Evolutionary conservation across 2,329 filamentous ascomycete genomes (phyloP).

Genomic region (Cordyceps fumosorosea): DNA sequence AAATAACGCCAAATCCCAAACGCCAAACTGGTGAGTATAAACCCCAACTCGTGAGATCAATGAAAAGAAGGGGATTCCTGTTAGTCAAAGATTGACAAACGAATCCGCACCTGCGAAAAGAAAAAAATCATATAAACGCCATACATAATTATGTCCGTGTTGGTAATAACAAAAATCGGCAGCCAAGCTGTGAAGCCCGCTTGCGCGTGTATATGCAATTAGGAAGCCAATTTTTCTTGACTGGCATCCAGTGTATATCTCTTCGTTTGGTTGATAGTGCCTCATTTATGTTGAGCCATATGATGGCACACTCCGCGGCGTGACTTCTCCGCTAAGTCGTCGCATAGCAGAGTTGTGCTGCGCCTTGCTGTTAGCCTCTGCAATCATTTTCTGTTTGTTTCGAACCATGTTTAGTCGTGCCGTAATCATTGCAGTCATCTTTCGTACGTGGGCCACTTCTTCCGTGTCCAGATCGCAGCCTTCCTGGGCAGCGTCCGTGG

Average conservation of each 20-base stretch:
- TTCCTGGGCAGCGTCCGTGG: constrained; percentile 30
- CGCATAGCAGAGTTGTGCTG: constrained; percentile 36
- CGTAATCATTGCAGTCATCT: constrained; percentile 59
- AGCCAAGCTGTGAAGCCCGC: constrained; percentile 2
- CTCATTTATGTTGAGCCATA: constrained; percentile 31
- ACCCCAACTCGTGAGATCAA: background rate
- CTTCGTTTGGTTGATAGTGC: background rate
- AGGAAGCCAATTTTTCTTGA: background rate
- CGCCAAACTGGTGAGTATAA: constrained; percentile 3
- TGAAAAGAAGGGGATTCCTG: background rate
- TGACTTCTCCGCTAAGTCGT: constrained; percentile 49
- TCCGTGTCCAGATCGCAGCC: constrained; percentile 37
- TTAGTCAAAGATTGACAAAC: background rate
- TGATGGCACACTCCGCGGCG: constrained; percentile 47
- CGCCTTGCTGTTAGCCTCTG: constrained; percentile 45
- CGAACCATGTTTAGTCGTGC: constrained; percentile 48
- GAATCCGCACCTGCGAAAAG: background rate
- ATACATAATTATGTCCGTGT: background rate
- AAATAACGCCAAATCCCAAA: background rate
- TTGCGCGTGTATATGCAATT: constrained; percentile 9
- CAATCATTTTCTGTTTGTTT: constrained; percentile 57
- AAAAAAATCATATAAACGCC: background rate
- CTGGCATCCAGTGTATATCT: background rate
- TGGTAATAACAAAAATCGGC: background rate
- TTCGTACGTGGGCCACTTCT: constrained; percentile 66